These are phyloP conservation scores for Pichia sp. DNA, from an alignment of 1,139 yeast genomes.

Conservation along the genomic window DNA sequence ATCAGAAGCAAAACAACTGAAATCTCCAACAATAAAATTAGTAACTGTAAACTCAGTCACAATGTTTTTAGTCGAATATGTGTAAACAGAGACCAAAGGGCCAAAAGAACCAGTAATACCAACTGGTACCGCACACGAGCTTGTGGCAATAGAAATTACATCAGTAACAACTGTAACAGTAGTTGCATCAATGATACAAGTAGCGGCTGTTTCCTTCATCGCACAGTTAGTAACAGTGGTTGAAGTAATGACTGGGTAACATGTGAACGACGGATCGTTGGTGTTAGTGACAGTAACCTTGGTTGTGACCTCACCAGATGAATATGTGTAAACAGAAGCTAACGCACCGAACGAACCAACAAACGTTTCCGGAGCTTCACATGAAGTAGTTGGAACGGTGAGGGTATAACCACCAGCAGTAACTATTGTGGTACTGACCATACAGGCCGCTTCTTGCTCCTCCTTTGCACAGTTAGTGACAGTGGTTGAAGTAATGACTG, in stretches of 20 bases:
- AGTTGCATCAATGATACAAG: too few relatives aligned
- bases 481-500: neutral
- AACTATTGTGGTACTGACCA: neutral
- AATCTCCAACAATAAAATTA: too few relatives aligned
- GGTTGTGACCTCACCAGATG: neutral
- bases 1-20: too few relatives aligned
- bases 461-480: neutral
- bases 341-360: neutral
- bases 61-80: too few relatives aligned
- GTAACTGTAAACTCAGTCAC: too few relatives aligned
- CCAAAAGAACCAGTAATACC: too few relatives aligned
- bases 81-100: too few relatives aligned
- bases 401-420: neutral
- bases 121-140: too few relatives aligned
- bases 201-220: too few relatives aligned
- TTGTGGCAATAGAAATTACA: too few relatives aligned
- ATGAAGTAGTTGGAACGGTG: neutral
- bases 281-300: neutral
- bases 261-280: neutral
- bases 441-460: neutral
- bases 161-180: too few relatives aligned
- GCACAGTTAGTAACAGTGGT: neutral
- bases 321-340: neutral
- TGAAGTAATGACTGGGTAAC: constrained; percentile 1
- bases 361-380: neutral